Conservation (phyloP, 2,329 filamentous ascomycete genomes). For the Aspergillaceae sp. region DNA sequence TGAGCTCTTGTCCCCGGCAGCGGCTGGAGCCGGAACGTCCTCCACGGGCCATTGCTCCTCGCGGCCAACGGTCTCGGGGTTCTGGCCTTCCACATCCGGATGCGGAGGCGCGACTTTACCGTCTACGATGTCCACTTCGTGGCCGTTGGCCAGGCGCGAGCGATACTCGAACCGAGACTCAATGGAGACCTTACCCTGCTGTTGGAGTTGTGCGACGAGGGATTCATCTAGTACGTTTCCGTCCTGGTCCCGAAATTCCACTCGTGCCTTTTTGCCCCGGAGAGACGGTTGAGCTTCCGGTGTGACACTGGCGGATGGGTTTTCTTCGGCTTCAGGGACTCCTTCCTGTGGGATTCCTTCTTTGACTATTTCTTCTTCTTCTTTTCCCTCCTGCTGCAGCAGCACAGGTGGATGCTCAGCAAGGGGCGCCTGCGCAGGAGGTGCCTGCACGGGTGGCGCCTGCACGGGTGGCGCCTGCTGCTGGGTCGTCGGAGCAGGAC, state of each 20-base stretch:
- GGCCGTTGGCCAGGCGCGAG: conserved; percentile 68
- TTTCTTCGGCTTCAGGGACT: conserved; percentile 9
- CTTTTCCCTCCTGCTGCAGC: conserved; percentile 7
- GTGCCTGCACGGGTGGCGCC: conserved; percentile 8
- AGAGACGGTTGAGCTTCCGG: conserved; percentile 22
- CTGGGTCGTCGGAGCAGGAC: conserved; percentile 16
- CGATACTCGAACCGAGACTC: conserved; percentile 94
- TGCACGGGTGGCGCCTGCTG: conserved; percentile 9
- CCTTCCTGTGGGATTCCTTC: conserved; percentile 9
- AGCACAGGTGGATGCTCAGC: conserved; percentile 5
- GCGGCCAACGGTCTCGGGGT: conserved; percentile 47
- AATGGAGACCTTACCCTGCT: conserved; percentile 85
- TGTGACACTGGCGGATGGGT: conserved; percentile 25
- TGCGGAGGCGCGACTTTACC: conserved; percentile 43
- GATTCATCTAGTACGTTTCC: conserved; percentile 80
- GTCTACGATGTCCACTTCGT: conserved; percentile 53
- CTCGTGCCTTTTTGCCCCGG: conserved; percentile 61
- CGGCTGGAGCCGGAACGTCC: conserved; percentile 34
- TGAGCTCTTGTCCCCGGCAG: conserved; percentile 27
- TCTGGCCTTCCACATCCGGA: conserved; percentile 49
- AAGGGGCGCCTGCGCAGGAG: not conserved
- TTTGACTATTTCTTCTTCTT: no score
- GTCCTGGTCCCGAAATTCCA: conserved; percentile 92
- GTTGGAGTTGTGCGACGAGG: conserved; percentile 63
- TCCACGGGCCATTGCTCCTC: conserved; percentile 26